Base-by-base conservation (phyloP, 495 filamentous ascomycete genomes). In the Penicillium herquei region DNA sequence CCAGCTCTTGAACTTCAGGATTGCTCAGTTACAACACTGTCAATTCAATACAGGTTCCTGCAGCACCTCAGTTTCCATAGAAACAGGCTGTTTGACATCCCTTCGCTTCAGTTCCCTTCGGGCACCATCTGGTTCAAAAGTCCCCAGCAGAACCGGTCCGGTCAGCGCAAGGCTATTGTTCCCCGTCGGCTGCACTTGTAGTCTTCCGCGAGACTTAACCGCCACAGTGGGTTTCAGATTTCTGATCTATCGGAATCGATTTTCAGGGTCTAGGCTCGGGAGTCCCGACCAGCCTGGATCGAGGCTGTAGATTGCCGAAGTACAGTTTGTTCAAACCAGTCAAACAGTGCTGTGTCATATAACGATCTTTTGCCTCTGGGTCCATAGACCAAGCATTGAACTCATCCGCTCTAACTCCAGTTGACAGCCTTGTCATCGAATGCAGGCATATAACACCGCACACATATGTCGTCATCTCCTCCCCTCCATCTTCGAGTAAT, bases 191-290 rank as follows among this genome's bases (percentile, higher is more conserved):
- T 37, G 47, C 47, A 49, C 13, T 49, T 12, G 13, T 21, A 39
- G 32, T 49, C 14, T 18, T 39, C 47, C 47, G 47, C 33, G 31
- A 39, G 31, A 37, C 47, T 11, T 10, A 49, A 37, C 26, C 47
- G 10, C 14, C 18, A 32, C 45, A 35, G 32, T 49, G 32, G 39
- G 53, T 64, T 62, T 59, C 61, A 64, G 61, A 51, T 64, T 62
- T 59, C 61, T 62, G 61, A 59, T 59, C 58, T 55, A 62, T 64
- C 55, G 39, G 42, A 54, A 32, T 52, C 57, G 45, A 41, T 10
- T 49, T 37, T 3, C 8, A 17, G 17, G 33, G 30, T 7, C 16
- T 35, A 26, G 21, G 17, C 14, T 26, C 14, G n/a, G 45, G 3
- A 16, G 47, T 46, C 43, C 30, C 30, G 43, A 32, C 30, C 43